Evolutionary conservation across 805 yeast species (phyloP).

Genomic region (Wickerhamomyces mucosus): DNA sequence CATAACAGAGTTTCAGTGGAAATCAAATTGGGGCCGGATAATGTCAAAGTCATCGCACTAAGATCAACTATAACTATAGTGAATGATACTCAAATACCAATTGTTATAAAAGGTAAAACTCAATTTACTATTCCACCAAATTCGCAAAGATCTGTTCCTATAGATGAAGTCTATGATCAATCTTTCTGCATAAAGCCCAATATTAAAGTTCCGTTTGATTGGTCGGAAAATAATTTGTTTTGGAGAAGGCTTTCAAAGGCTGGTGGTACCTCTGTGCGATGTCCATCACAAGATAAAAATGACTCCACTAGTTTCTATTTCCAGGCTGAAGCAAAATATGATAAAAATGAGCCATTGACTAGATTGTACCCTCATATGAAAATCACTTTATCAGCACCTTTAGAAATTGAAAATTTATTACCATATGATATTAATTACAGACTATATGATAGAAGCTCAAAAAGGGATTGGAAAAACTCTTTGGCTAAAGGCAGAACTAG

Average conservation of each 20-base stretch:
- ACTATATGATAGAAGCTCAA: constrained; percentile 65
- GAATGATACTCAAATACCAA: constrained; percentile 52
- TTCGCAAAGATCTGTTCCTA: constrained; percentile 58
- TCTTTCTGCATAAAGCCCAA: constrained; percentile 55
- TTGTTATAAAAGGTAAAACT: constrained; percentile 25
- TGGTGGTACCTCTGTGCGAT: constrained; percentile 44
- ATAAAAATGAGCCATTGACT: constrained; percentile 60
- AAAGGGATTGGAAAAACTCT: constrained; percentile 54
- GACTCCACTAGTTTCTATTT: constrained; percentile 48
- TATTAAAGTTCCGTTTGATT: constrained; percentile 43
- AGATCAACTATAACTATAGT: constrained; percentile 65
- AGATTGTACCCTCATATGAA: constrained; percentile 78
- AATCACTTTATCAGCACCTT: constrained; percentile 71
- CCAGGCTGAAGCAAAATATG: constrained; percentile 61
- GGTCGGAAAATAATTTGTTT: constrained; percentile 53
- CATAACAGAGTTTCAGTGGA: constrained; percentile 74
- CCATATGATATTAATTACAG: constrained; percentile 75
- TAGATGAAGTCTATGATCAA: constrained; percentile 53
- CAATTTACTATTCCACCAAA: constrained; percentile 43
- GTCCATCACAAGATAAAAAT: constrained; percentile 33
- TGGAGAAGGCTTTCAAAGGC: constrained; percentile 56
- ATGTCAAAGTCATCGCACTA: constrained; percentile 68
- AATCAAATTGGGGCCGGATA: constrained; percentile 58
- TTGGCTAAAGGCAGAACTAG: constrained; percentile 58
- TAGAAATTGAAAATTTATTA: constrained; percentile 73